phyloP scores from a whole-genome alignment of 441 rosid species.

The Flueggea neowawraea region DNA sequence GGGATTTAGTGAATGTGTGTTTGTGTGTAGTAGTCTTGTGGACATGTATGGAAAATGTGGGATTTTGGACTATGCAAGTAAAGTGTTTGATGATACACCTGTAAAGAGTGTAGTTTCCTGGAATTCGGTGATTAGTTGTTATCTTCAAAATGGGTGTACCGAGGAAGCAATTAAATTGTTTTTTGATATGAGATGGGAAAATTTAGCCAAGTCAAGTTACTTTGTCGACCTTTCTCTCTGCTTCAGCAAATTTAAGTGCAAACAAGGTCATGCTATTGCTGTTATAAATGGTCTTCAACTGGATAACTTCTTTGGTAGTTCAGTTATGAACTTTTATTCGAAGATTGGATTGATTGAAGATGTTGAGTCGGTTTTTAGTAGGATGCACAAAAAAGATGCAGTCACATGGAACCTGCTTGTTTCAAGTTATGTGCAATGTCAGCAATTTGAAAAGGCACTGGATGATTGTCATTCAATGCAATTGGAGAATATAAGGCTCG shows the following conservation, averaged over 20 bases:
- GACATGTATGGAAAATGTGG: conserved; percentile 81
- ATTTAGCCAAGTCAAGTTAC: conserved; percentile 56
- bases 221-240: conserved; percentile 61
- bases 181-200: conserved; percentile 55
- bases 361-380: conserved; percentile 53
- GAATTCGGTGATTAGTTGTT: conserved; percentile 76
- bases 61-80: conserved; percentile 47
- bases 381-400: conserved; percentile 52
- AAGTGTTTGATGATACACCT: conserved; percentile 42
- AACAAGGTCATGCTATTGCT: conserved; percentile 70
- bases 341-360: conserved; percentile 68
- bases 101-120: conserved; percentile 59
- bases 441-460: conserved; percentile 51
- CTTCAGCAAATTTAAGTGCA: conserved; percentile 63
- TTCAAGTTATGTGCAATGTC: conserved; percentile 49
- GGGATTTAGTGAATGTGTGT: conserved; percentile 55
- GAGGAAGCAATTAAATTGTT: conserved; percentile 52
- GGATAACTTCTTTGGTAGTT: conserved; percentile 66
- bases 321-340: conserved; percentile 68
- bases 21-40: conserved; percentile 63
- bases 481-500: conserved; percentile 48
- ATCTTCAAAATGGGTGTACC: conserved; percentile 62
- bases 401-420: conserved; percentile 82
- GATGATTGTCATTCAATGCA: conserved; percentile 49
- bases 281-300: conserved; percentile 51